Conservation (phyloP, 108 stramenopile species). For the Discostella stelligeroides region DNA sequence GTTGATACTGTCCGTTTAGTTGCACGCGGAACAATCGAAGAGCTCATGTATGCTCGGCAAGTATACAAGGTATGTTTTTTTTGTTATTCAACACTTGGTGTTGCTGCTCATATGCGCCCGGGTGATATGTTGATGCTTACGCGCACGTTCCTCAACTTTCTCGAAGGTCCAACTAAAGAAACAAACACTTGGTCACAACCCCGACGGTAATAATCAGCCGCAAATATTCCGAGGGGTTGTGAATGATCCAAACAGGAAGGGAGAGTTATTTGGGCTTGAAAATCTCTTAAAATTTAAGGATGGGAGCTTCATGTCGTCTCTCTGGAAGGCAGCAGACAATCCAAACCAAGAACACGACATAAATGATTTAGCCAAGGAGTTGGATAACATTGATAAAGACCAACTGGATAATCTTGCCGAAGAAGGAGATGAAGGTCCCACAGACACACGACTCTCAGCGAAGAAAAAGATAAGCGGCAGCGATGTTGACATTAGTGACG, state of each 20-base stretch:
- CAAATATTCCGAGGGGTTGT: slow-evolving; percentile 70
- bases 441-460: not conserved
- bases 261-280: slow-evolving; percentile 87
- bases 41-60: slow-evolving; percentile 91
- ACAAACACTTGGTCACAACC: slow-evolving; percentile 64
- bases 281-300: slow-evolving; percentile 83
- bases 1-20: slow-evolving; percentile 86
- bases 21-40: slow-evolving; percentile 91
- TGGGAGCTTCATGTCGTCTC: slow-evolving; percentile 71
- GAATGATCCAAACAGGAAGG: slow-evolving; percentile 69
- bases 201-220: slow-evolving; percentile 46
- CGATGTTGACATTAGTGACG: slow-evolving; percentile 9
- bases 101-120: too few species aligned
- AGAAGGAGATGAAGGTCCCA: slow-evolving; percentile 25
- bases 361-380: slow-evolving; percentile 24
- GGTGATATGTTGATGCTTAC: too few species aligned
- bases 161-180: slow-evolving; percentile 87
- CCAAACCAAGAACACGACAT: slow-evolving; percentile 49
- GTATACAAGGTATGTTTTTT: too few species aligned
- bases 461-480: slow-evolving; percentile 27
- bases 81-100: too few species aligned
- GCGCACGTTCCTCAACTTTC: too few species aligned
- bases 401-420: slow-evolving; percentile 31
- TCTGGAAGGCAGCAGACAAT: slow-evolving; percentile 51
- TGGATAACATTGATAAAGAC: slow-evolving; percentile 30